phyloP scores from a whole-genome alignment of 2,329 filamentous ascomycete species.

The Monosporascus sp. region DNA sequence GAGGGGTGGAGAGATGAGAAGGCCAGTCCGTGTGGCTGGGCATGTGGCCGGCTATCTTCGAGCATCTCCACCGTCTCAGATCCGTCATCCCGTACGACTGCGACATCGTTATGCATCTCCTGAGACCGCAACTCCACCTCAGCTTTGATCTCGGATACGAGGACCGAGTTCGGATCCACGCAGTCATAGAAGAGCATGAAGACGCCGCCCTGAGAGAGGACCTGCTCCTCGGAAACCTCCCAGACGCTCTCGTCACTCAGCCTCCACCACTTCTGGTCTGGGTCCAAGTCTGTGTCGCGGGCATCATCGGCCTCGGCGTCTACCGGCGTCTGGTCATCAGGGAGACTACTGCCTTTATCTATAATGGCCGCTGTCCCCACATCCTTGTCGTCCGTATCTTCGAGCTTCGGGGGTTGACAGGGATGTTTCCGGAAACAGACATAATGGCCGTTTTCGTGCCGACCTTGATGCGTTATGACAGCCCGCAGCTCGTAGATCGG shows the following conservation, averaged over 20 bases:
- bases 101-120: slow-evolving; percentile 1
- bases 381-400: slow-evolving; percentile 1
- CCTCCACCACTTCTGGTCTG: slow-evolving; percentile 70
- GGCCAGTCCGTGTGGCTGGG: slow-evolving; percentile 19
- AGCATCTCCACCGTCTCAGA: neutral
- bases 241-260: slow-evolving; percentile 85
- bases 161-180: slow-evolving; percentile 48
- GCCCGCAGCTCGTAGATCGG: slow-evolving; percentile 73
- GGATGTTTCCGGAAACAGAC: slow-evolving; percentile 79
- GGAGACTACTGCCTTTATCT: slow-evolving; percentile 9
- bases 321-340: slow-evolving; percentile 14
- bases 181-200: slow-evolving; percentile 98
- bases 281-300: slow-evolving; percentile 6
- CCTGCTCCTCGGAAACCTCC: slow-evolving; percentile 65
- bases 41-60: neutral
- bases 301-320: slow-evolving; percentile 6
- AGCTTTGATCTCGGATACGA: slow-evolving; percentile 24
- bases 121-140: slow-evolving; percentile 4
- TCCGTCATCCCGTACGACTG: neutral
- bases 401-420: slow-evolving; percentile 10
- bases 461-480: slow-evolving; percentile 81
- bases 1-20: slow-evolving; percentile 37
- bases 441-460: slow-evolving; percentile 94
- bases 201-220: slow-evolving; percentile 72
- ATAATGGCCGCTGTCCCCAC: slow-evolving; percentile 1